Base-by-base conservation (phyloP, 139 green algal species). In the Zygnema cylindricum region DNA sequence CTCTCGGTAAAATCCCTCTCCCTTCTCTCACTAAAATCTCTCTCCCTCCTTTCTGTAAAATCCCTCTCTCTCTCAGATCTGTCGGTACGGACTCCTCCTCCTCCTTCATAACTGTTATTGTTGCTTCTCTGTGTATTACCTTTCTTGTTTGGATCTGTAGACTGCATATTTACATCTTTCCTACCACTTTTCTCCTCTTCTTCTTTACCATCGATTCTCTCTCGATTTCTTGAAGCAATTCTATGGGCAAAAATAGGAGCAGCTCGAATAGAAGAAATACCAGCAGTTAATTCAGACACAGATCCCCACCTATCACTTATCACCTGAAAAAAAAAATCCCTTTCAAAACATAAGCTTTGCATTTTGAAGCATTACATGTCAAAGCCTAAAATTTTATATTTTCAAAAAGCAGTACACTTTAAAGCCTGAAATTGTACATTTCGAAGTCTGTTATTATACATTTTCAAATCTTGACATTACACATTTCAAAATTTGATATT, bases 261-360 rank as follows among this genome's bases (percentile, higher is more conserved):
- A 39, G 86, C 82, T n/a, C 81, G 86, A n/a, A 23, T 76, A 22
- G 39, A 86, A 11, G 82, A 69, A 21, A 96, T 69, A 0, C 86
- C 83, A 2, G 76, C 77, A 0, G 94, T 95, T 1, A 98, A 91
- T 0, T 90, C 79, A 0, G 76, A 57, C 33, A 98, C 76, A 1
- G 95, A 98, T 36, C 95, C 96, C 94, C 94, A 98, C n/a, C 95
- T 92, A 82, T 98, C 94, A 0, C 88, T 86, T 32, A 98, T 93
- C 36, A 97, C 88, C 82, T 88, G 69, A 1, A 84, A 85, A 25
- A 41, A 23, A 57, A 86, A 7, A 79, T 55, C n/a, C n/a, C n/a
- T n/a, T n/a, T n/a, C n/a, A n/a, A n/a, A n/a, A n/a, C n/a, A n/a
- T n/a, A n/a, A n/a, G n/a, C n/a, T n/a, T n/a, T n/a, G n/a, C n/a